Conservation (phyloP, 805 yeast genomes). For the Lachancea kluyveri region DNA sequence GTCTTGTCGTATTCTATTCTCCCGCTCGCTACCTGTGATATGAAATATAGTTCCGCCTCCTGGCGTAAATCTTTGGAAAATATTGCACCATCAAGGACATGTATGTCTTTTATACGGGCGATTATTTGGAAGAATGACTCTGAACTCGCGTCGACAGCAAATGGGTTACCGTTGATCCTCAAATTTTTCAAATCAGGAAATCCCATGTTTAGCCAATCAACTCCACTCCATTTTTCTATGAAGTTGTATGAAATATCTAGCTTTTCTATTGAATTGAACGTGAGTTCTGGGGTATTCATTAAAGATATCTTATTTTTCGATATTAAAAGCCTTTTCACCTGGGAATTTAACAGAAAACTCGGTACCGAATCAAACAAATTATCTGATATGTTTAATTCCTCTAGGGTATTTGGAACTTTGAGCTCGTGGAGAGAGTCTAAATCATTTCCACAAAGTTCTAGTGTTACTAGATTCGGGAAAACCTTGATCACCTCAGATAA, state of each 20-base stretch:
- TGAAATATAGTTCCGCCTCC: conserved; percentile 65
- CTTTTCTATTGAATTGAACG: conserved; percentile 1
- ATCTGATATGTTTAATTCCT: conserved; percentile 19
- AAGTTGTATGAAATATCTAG: background rate
- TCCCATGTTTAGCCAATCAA: conserved; percentile 37
- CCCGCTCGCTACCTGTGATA: conserved; percentile 38
- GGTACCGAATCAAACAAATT: conserved; percentile 10
- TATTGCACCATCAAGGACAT: conserved; percentile 51
- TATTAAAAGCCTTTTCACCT: background rate
- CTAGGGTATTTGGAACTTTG: conserved; percentile 10
- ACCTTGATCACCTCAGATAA: conserved; percentile 10
- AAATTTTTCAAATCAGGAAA: conserved; percentile 43
- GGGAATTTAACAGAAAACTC: background rate
- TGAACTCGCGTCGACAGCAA: conserved; percentile 27
- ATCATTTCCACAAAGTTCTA: conserved; percentile 25
- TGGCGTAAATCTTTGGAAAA: conserved; percentile 42
- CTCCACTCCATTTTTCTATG: conserved; percentile 35
- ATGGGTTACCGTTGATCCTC: conserved; percentile 48
- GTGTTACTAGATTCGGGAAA: conserved; percentile 34
- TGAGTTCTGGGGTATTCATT: background rate
- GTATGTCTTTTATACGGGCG: conserved; percentile 38
- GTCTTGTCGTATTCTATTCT: conserved; percentile 22
- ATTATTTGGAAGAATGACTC: conserved; percentile 32
- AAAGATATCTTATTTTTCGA: conserved; percentile 1
- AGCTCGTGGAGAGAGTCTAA: conserved; percentile 6